These are phyloP conservation scores for Schizophyllum amplum DNA, from an alignment of 1,284 basidiomycete species.

Conservation along the genomic window DNA sequence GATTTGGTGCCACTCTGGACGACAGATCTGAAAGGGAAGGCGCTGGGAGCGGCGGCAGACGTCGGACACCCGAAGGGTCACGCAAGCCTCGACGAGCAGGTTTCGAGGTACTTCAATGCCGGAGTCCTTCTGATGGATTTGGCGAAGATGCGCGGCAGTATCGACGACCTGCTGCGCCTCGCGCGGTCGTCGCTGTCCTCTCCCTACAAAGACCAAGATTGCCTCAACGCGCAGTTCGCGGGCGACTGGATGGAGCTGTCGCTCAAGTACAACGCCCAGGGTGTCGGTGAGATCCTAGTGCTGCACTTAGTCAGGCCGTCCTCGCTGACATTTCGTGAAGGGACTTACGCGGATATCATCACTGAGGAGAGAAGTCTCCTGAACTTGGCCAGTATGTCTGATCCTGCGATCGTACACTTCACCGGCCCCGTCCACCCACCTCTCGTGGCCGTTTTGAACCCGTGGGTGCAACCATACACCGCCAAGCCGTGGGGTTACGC, in stretches of 20 bases:
- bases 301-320: not conserved
- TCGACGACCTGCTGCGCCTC: constrained; percentile 20
- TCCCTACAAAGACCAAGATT: constrained; percentile 41
- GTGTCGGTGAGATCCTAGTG: constrained; percentile 20
- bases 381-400: constrained; percentile 25
- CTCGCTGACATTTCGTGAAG: constrained; percentile 12
- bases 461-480: constrained; percentile 42
- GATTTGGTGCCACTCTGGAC: constrained; percentile 36
- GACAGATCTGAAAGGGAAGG: constrained; percentile 30
- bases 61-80: constrained; percentile 46
- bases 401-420: constrained; percentile 47
- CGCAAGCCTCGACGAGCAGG: constrained; percentile 8
- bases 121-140: constrained; percentile 48
- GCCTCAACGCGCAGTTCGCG: constrained; percentile 38
- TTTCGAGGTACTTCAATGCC: constrained; percentile 40
- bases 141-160: constrained; percentile 23
- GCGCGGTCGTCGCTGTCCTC: constrained; percentile 19
- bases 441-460: constrained; percentile 37
- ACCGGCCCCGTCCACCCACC: constrained; percentile 45
- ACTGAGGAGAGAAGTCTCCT: constrained; percentile 23
- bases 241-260: constrained; percentile 31
- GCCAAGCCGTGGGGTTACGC: constrained; percentile 54
- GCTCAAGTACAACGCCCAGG: constrained; percentile 47
- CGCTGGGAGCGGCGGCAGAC: constrained; percentile 38
- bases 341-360: constrained; percentile 38